Evolutionary conservation across 2,329 filamentous ascomycete species (phyloP), one percentile per base, ranked within the genome.

Genomic region (Truncatella angustata): DNA sequence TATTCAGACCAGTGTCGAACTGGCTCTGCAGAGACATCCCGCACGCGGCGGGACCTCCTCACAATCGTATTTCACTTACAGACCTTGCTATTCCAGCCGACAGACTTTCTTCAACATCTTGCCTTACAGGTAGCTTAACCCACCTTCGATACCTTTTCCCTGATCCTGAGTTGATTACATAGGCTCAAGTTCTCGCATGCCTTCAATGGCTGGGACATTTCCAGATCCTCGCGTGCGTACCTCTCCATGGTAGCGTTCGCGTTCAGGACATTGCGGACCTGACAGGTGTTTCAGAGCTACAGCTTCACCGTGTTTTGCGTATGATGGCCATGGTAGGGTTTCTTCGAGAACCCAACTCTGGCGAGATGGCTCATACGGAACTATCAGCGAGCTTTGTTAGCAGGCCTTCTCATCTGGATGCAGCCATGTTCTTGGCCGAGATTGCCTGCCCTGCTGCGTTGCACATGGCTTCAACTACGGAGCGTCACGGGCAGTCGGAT

Each of bases 191-290:
- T 5, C 56, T 64, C 14, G 58, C 61, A 4, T 74, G 72, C 42
- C 54, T 75, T 5, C 65, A 66, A 54, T 77, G 73, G 74, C 63
- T 77, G 12, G 69, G 65, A 5, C 69, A 77, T 11, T 73, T 72
- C 53, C 73, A 76, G 47, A 61, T 77, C 4, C 66, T 75, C 1
- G 71, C 72, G 3, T 76, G 64, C 55, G 71, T 78, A n/a, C 75
- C 74, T 1, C 58, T 72, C 2, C 50, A 43, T 4, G 68, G 63
- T 20, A 69, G 58, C 36, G 66, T 74, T 7, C 56, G 64, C 2
- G 56, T 66, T 43, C 63, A 67, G 32, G 75, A 77, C 45, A 56
- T 77, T 1, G 72, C 75, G 4, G 69, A 73, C 14, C 56, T 78
- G 3, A 55, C 66, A 2, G 64, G 63, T 16, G 70, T 75, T 0